Evolutionary conservation across 1,284 basidiomycete genomes (phyloP).

Genomic region (Cryptococcus wingfieldii): DNA sequence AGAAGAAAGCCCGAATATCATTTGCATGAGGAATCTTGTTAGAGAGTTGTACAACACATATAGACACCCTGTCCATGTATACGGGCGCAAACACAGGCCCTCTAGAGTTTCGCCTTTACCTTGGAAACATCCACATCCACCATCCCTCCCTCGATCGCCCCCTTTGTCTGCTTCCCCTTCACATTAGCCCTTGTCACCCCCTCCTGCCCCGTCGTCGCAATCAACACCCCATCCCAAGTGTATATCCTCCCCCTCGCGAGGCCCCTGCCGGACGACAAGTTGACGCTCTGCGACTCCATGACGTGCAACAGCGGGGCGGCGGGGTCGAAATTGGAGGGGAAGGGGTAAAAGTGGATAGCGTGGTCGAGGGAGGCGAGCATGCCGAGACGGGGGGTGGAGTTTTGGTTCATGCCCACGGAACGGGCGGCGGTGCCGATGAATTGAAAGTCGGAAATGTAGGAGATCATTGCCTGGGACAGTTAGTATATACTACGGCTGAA

Average conservation of each 20-base stretch:
- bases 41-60: background rate
- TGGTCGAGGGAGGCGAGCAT: constrained; percentile 84
- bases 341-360: constrained; percentile 72
- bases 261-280: constrained; percentile 61
- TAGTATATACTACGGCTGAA: background rate
- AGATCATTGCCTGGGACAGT: constrained; percentile 66
- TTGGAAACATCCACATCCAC: constrained; percentile 19
- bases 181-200: constrained; percentile 56
- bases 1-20: background rate
- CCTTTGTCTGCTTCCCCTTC: constrained; percentile 21
- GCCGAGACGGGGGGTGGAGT: constrained; percentile 50
- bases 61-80: background rate
- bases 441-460: constrained; percentile 77
- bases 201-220: constrained; percentile 78
- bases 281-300: constrained; percentile 63
- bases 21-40: background rate
- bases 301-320: constrained; percentile 76
- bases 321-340: constrained; percentile 68
- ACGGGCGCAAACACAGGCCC: background rate
- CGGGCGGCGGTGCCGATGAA: constrained; percentile 66
- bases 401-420: constrained; percentile 61
- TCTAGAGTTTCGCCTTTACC: constrained; percentile 27
- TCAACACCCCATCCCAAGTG: constrained; percentile 62
- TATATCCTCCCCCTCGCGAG: constrained; percentile 74
- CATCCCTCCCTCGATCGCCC: constrained; percentile 26